Evolutionary conservation across 352 stramenopile genomes (phyloP).

Genomic region (Phytopythium kandeliae): DNA sequence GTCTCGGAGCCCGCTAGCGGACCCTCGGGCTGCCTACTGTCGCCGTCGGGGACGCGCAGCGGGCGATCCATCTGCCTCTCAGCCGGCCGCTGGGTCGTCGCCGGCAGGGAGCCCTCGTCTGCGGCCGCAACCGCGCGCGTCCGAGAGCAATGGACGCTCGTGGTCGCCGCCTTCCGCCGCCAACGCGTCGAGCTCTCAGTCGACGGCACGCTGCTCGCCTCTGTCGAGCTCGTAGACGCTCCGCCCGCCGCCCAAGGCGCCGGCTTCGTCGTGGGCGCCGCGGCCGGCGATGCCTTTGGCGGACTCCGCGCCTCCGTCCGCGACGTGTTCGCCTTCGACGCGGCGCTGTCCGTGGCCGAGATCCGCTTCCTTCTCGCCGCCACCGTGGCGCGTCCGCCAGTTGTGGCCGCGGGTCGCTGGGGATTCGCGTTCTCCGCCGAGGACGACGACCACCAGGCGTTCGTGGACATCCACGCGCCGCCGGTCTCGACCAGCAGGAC

Average conservation of each 20-base stretch:
- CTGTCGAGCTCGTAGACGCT: not conserved
- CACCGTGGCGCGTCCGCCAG: not conserved
- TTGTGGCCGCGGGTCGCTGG: slow-evolving; percentile 17
- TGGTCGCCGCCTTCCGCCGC: slow-evolving; percentile 25
- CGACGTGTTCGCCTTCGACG: slow-evolving; percentile 39
- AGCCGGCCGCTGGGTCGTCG: slow-evolving; percentile 25
- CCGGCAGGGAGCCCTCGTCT: slow-evolving; percentile 1
- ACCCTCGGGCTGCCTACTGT: slow-evolving; percentile 11
- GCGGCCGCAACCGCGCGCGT: too few relatives aligned
- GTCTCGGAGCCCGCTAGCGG: slow-evolving; percentile 11
- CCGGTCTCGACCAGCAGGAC: not conserved
- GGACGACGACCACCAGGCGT: slow-evolving; percentile 10
- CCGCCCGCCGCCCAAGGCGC: not conserved
- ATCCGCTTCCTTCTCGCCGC: slow-evolving; percentile 33
- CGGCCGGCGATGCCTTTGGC: slow-evolving; percentile 9
- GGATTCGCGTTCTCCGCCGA: slow-evolving; percentile 18
- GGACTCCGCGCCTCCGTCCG: slow-evolving; percentile 33
- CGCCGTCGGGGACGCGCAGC: slow-evolving; percentile 26
- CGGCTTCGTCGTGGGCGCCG: slow-evolving; percentile 9
- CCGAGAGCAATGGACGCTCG: slow-evolving; percentile 43
- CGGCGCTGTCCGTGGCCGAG: slow-evolving; percentile 27
- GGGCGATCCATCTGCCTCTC: slow-evolving; percentile 36
- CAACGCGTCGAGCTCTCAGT: slow-evolving; percentile 1
- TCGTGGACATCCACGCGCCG: slow-evolving; percentile 6
- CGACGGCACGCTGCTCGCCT: not conserved